A percentile compares a stretch with the other conserved stretches of the same genome.
phyloP scores from a whole-genome alignment of 257 asterid species.

The Penstemon newberryi region DNA sequence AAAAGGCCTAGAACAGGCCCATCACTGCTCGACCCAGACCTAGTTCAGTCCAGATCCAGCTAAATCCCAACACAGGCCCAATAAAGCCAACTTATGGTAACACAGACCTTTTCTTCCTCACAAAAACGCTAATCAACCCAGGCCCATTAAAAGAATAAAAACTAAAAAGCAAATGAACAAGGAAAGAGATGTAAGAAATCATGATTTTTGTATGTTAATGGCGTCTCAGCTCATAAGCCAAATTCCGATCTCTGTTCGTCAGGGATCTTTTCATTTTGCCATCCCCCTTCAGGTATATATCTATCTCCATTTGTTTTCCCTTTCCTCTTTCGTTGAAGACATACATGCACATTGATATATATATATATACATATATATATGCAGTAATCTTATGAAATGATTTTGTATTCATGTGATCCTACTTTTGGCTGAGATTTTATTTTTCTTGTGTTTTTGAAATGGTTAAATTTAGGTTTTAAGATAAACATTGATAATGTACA shows the following conservation, averaged over 20 bases:
- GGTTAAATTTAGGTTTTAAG: neutral
- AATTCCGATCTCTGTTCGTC: constrained; percentile 44
- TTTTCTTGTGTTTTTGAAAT: neutral
- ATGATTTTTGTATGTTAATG: constrained; percentile 43
- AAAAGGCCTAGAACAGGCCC: no score
- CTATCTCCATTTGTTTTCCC: constrained; percentile 13
- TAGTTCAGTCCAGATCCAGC: no score
- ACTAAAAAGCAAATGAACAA: neutral
- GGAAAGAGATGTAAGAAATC: constrained; percentile 26
- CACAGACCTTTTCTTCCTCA: no score
- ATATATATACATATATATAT: neutral
- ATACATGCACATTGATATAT: no score
- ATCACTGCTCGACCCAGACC: no score
- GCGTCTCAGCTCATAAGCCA: constrained; percentile 34
- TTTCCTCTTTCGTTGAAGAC: neutral
- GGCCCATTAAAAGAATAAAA: neutral
- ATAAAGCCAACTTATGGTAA: no score
- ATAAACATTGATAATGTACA: no score
- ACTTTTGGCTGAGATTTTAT: constrained; percentile 30
- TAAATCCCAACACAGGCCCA: no score
- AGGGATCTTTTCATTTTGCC: constrained; percentile 34
- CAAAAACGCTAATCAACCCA: no score
- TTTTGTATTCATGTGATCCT: constrained; percentile 6
- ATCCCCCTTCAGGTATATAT: constrained; percentile 38
- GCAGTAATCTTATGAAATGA: neutral